Percentiles rank a stretch among this genome's conserved stretches.
Evolutionary conservation across 2,329 filamentous ascomycete genomes (phyloP).

Genomic region (Sporothrix inflata): DNA sequence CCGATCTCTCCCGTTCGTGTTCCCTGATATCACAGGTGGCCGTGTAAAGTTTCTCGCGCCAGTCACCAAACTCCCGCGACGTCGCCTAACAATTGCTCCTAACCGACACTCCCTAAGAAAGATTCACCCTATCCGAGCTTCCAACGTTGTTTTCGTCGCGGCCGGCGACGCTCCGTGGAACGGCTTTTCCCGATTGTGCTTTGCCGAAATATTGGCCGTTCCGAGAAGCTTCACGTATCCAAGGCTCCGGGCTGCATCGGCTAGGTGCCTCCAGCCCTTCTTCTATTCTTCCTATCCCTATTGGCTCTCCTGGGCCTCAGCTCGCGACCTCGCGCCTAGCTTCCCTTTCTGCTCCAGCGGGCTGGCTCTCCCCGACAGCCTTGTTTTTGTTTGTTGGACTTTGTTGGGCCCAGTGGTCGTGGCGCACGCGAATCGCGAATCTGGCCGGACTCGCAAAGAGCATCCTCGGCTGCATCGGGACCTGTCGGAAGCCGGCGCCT

Average conservation of each 20-base stretch:
- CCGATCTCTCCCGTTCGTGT: neutral
- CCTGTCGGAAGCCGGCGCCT: constrained; percentile 14
- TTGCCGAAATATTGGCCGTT: constrained; percentile 16
- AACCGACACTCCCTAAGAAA: neutral
- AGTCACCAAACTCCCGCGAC: neutral
- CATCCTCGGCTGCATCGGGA: constrained; percentile 27
- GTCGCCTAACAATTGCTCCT: neutral
- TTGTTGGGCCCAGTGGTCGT: neutral
- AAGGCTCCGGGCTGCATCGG: neutral
- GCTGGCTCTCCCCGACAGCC: neutral
- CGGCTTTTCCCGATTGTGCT: neutral
- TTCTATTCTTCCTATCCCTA: neutral
- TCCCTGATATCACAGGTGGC: neutral
- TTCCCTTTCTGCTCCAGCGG: neutral
- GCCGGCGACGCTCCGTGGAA: constrained; percentile 2
- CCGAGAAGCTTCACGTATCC: neutral
- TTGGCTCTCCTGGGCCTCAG: constrained; percentile 5
- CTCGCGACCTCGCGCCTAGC: constrained; percentile 18
- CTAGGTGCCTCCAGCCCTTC: neutral
- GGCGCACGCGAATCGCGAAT: constrained; percentile 9
- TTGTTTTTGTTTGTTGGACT: neutral
- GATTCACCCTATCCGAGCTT: constrained; percentile 1
- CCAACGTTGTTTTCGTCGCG: neutral
- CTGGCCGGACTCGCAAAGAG: neutral
- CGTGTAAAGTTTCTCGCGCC: neutral